Base-by-base conservation (phyloP, 768 basidiomycete species). In the Termitomyces sp. region DNA sequence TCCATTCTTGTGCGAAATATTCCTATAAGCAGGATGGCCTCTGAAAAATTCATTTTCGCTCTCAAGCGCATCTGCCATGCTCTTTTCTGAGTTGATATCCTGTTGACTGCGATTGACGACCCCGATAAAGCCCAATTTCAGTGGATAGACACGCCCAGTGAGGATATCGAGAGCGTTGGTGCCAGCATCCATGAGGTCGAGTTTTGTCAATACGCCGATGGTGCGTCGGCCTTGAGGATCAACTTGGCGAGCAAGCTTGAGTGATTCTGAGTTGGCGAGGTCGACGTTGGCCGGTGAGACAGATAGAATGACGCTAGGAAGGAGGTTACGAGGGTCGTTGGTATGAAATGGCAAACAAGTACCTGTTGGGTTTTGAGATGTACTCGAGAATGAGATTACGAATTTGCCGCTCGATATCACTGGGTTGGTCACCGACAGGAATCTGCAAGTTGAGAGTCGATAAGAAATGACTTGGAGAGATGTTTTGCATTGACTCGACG, bases 171-270 rank as follows among this genome's bases (percentile, higher is more conserved):
- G 76, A 22, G 97, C 97, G 71, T 99, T 98, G 36, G 97, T 99
- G 30, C 97, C 97, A 6, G 95, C 95, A 67, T 98, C 97, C 97
- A 99, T 99, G 46, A 99, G 82, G 74, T 99, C 97, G 34, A 98
- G 84, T 73, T 99, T 99, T 14, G 96, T 96, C 51, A 99, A 80
- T 20, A 99, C 91, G 51, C 97, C 97, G 56, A 98, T 93, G 13
- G 97, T 99, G 32, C 97, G 86, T 32, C 97, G 86, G 12, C 96
- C 95, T 72, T 97, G 93, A 0, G 96, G 92, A 67, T 99, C 97
- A 47, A 98, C 94, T 12, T 87, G 85, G 45, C 97, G 90, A 12
- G 96, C 97, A 36, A 99, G 88, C 72, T 98, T 98, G 59, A 99
- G 84, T 2, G 97, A 89, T 71, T 98, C 97, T 0, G 97, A 98